Base-by-base conservation (phyloP, 78 protist species). In the Salpingoeca rosetta region DNA sequence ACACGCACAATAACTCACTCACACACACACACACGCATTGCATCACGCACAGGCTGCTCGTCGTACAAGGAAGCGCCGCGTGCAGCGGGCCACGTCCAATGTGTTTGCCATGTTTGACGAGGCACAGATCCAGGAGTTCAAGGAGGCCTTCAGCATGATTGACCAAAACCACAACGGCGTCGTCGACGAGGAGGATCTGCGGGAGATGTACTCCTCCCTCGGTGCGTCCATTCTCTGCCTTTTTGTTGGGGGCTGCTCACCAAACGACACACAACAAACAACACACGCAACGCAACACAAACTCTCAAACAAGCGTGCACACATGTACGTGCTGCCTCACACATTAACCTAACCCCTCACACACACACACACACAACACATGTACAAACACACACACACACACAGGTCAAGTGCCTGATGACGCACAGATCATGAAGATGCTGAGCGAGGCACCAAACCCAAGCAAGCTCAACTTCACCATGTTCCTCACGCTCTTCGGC, bases 151-250 rank as follows among this genome's bases (percentile, higher is more conserved):
- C 72, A 51, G 79, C 72, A 28, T 88, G 83, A 57, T 88, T 35
- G 91, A 84, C 56, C 26, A 44, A 2, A 45, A 88, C 84, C 73
- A 79, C 73, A 87, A 88, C 82, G 84, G 81, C 38, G 44, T 36
- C 73, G 92, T 95, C 75, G 92, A 90, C 85, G 73, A 82, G 40
- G 88, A 91, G 36, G 98, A 95, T 40, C 44, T 90, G 43, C 26
- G 24, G 43, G 87, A 86, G 28, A 82, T 73, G 25, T 36, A 56
- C 57, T 0, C 17, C 38, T 75, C 86, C 12, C 83, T 87, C 37
- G 85, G 89, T 81, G 36, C 3, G 85, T 37, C 2, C 25, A n/a
- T n/a, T n/a, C n/a, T n/a, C n/a, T n/a, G n/a, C n/a, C n/a, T n/a
- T n/a, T n/a, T n/a, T n/a, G 41, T 22, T 77, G 81, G 12, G 39